Evolutionary conservation across 2,329 filamentous ascomycete species (phyloP), one percentile per base, ranked within the genome.

Genomic region (Ascochyta clinopodiicola): DNA sequence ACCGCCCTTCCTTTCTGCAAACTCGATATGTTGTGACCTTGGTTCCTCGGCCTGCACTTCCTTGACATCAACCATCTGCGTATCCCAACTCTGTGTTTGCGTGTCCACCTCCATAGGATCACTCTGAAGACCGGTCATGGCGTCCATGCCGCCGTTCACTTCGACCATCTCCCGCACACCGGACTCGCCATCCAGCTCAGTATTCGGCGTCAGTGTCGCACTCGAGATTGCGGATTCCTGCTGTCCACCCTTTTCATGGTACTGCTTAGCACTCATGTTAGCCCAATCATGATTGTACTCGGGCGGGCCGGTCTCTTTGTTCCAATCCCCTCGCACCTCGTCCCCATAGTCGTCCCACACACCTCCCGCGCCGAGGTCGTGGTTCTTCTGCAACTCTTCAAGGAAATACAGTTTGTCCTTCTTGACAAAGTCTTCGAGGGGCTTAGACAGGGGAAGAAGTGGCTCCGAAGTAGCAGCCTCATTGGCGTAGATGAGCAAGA

Each of bases 401-500:
- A 69, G 37, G 48, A 76, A 75, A n/a, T 51, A 60, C 3, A 67
- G 61, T 42, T 82, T 84, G 61, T 85, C 82, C 38, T 70, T 71
- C 31, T 79, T 75, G n/a, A 83, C 78, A 54, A 85, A 84, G 25
- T 75, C 62, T 36, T 66, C 44, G 12, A 75, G 67, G 0, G 70
- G 58, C 21, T 63, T 62, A 15, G 72, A 47, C 2, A 74, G 56
- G 5, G 66, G 66, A 2, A 60, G 25, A 6, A 53, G 61, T 4
- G 56, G 39, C 21, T 59, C 45, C 9, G 64, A 60, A 6, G 60
- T 62, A 1, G 74, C 74, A 12, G 67, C 66, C 3, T 83, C 79
- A 62, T 80, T 85, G 19, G 84, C 85, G 66, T 88, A 88, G 2
- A 88, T 81, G 9, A 88, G 78, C 1, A 88, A 70, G 2, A 81